Percentiles rank a stretch among this genome's conserved stretches.
Conservation (phyloP, 73 alveolate species). For the Paramecium bursaria region DNA sequence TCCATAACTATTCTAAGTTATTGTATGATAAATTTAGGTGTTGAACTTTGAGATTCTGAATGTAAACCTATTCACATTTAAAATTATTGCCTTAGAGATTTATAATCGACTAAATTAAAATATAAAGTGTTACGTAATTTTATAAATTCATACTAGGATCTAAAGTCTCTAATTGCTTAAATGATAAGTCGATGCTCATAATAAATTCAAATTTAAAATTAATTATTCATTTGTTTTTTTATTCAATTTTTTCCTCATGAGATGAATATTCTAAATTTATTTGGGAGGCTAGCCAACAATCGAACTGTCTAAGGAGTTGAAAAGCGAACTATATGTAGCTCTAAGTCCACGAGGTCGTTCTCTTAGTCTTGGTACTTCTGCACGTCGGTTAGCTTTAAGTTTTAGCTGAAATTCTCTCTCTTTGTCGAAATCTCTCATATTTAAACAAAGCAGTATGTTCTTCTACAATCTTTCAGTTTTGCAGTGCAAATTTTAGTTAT, state of each 20-base stretch:
- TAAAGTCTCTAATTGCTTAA: background rate
- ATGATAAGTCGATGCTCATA: conserved; percentile 37
- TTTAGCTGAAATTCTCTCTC: conserved; percentile 35
- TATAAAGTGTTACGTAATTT: no score
- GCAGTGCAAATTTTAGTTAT: background rate
- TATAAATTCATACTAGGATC: background rate
- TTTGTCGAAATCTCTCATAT: conserved; percentile 60
- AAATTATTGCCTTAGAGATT: background rate
- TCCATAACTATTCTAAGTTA: no score
- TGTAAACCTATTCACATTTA: no score
- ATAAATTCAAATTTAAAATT: conserved; percentile 30
- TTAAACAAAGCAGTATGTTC: conserved; percentile 7
- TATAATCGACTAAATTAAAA: background rate
- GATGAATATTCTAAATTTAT: no score
- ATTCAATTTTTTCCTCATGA: no score
- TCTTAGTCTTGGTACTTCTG: conserved; percentile 31
- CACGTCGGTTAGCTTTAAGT: background rate
- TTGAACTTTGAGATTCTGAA: no score
- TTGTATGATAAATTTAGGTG: no score
- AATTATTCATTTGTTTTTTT: no score
- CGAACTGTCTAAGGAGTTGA: no score
- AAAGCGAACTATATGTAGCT: no score
- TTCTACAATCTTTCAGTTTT: background rate
- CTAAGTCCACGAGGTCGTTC: no score
- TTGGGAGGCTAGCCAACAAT: no score